phyloP scores from a whole-genome alignment of 2,329 filamentous ascomycete genomes.

The Bretziella fagacearum region DNA sequence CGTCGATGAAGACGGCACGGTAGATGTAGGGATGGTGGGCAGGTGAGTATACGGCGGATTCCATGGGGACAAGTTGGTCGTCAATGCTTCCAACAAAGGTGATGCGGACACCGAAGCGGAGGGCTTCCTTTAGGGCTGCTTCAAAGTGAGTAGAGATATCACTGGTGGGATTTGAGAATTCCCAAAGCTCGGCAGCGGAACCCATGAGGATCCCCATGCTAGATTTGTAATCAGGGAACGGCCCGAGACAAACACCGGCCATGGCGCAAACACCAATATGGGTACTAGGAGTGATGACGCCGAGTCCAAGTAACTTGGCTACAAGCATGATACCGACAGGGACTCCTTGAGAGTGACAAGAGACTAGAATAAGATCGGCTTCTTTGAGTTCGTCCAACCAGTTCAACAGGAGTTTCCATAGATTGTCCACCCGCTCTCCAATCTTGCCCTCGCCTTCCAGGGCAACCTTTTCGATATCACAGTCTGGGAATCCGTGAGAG shows the following conservation, averaged over 20 bases:
- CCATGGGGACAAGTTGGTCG: conserved; percentile 72
- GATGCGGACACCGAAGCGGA: conserved; percentile 66
- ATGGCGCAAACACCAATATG: conserved; percentile 74
- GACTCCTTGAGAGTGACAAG: conserved; percentile 89
- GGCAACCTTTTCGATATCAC: conserved; percentile 81
- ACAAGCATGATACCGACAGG: conserved; percentile 86
- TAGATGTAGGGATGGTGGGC: conserved; percentile 85
- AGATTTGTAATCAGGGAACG: conserved; percentile 82
- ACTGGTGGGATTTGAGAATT: conserved; percentile 72
- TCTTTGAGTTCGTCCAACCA: conserved; percentile 81
- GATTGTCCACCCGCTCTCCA: conserved; percentile 67
- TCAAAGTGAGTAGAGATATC: conserved; percentile 70
- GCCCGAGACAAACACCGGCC: conserved; percentile 85
- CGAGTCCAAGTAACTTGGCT: conserved; percentile 80
- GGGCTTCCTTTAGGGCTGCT: conserved; percentile 51
- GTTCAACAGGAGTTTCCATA: conserved; percentile 89
- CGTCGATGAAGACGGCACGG: conserved; percentile 89
- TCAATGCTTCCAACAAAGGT: conserved; percentile 90
- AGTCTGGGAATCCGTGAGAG: conserved; percentile 51
- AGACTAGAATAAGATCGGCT: conserved; percentile 81
- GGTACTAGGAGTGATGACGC: conserved; percentile 52
- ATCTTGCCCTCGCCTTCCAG: conserved; percentile 92
- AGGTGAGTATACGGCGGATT: conserved; percentile 73
- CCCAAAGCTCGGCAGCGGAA: conserved; percentile 84
- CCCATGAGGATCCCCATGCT: conserved; percentile 74